Conservation (phyloP, 2,329 filamentous ascomycete genomes). For the Fusarium floridanum region DNA sequence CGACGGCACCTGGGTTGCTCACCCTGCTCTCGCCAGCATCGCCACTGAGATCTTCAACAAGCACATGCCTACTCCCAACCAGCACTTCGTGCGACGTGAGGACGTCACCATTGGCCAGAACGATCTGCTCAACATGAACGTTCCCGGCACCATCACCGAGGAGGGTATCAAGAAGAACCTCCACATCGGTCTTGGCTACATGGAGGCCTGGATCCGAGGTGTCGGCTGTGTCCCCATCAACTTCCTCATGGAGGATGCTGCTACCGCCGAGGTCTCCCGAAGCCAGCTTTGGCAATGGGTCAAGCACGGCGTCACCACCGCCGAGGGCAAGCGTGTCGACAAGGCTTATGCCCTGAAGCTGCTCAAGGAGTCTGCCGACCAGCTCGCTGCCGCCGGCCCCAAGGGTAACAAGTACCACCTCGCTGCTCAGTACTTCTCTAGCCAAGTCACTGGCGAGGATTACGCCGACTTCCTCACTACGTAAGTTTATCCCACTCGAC, state of each 20-base stretch:
- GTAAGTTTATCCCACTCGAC: constrained; percentile 62
- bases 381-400: constrained; percentile 78
- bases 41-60: constrained; percentile 96
- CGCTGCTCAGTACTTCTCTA: constrained; percentile 91
- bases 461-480: constrained; percentile 95
- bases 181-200: constrained; percentile 95
- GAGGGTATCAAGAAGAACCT: constrained; percentile 97
- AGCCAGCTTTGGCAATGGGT: constrained; percentile 98
- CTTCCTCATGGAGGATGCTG: constrained; percentile 98
- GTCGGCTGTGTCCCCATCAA: constrained; percentile 98
- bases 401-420: constrained; percentile 93
- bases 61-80: constrained; percentile 98
- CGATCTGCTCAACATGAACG: constrained; percentile 98
- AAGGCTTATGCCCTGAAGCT: constrained; percentile 91
- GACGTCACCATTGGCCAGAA: constrained; percentile 88
- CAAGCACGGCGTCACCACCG: constrained; percentile 77
- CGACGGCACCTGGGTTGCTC: constrained; percentile 97
- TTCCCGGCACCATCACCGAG: constrained; percentile 91
- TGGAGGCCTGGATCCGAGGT: constrained; percentile 97
- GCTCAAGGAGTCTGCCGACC: constrained; percentile 85
- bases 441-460: constrained; percentile 95
- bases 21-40: constrained; percentile 90
- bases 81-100: constrained; percentile 90
- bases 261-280: constrained; percentile 94
- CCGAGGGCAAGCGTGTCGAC: constrained; percentile 92